Evolutionary conservation across 1,284 basidiomycete genomes (phyloP).

Genomic region (Pseudozyma sp.): DNA sequence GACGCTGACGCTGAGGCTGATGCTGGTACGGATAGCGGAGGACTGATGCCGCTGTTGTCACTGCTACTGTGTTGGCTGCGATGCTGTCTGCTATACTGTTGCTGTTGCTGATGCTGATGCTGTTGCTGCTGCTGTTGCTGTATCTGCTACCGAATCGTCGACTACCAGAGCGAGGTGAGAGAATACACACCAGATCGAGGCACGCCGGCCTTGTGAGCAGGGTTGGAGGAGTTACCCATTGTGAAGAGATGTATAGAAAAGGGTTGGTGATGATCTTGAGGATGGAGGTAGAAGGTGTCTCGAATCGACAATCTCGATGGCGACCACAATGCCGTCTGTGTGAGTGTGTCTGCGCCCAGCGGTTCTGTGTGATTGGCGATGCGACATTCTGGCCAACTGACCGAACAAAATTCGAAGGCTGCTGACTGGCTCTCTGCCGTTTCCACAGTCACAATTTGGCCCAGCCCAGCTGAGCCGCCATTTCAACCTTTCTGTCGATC

Average conservation of each 20-base stretch:
- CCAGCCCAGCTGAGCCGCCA: too few species aligned
- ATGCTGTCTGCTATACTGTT: not conserved
- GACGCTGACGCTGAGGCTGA: too few species aligned
- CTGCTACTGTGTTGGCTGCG: not conserved
- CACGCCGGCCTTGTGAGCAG: conserved; percentile 67
- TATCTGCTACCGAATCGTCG: conserved; percentile 5
- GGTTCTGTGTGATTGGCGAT: too few species aligned
- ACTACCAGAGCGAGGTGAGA: conserved; percentile 14
- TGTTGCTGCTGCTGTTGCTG: conserved; percentile 10
- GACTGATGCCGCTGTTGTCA: too few species aligned
- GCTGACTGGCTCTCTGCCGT: too few species aligned
- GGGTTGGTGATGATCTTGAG: conserved; percentile 51
- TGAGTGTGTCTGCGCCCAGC: not conserved
- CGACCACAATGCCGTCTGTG: conserved; percentile 20
- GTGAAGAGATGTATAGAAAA: conserved; percentile 39
- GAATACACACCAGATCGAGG: conserved; percentile 60
- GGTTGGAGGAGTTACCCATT: conserved; percentile 67
- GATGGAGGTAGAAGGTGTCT: conserved; percentile 38
- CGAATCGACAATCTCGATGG: conserved; percentile 21
- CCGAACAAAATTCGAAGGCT: too few species aligned
- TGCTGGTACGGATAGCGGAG: too few species aligned
- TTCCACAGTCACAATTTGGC: too few species aligned
- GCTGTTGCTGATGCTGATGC: conserved; percentile 1
- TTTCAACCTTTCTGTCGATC: too few species aligned
- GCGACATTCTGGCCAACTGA: too few species aligned